phyloP scores from a whole-genome alignment of 768 basidiomycete species.

The Panaeolus cyanescens region DNA sequence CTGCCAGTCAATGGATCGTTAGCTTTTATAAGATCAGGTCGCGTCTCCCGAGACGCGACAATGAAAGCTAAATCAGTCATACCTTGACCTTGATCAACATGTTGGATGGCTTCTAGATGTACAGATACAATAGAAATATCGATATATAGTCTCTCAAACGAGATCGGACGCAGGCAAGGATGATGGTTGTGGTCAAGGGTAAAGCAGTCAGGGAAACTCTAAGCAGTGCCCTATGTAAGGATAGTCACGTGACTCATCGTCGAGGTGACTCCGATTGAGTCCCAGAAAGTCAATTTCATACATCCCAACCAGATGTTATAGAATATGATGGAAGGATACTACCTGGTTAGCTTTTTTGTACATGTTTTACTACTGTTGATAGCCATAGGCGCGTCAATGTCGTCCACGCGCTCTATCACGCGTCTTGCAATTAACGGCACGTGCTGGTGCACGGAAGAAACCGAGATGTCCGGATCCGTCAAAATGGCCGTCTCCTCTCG shows the following conservation, averaged over 20 bases:
- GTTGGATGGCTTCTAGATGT: constrained; percentile 1
- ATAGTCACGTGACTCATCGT: background rate
- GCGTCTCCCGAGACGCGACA: background rate
- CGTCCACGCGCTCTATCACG: too few relatives aligned
- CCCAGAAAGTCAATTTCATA: background rate
- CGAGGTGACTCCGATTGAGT: background rate
- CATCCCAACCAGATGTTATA: too few relatives aligned
- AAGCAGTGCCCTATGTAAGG: background rate
- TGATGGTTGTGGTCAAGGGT: constrained; percentile 8
- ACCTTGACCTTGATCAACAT: constrained; percentile 96
- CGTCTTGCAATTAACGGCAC: too few relatives aligned
- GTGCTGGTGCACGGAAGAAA: too few relatives aligned
- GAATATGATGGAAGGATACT: too few relatives aligned
- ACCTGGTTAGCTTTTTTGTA: too few relatives aligned
- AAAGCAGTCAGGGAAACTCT: background rate
- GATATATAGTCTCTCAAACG: background rate
- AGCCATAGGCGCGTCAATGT: too few relatives aligned
- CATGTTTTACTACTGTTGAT: too few relatives aligned
- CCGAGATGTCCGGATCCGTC: too few relatives aligned
- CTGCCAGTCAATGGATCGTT: constrained; percentile 37
- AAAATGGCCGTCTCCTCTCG: too few relatives aligned
- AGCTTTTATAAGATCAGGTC: constrained; percentile 4
- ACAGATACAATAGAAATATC: background rate
- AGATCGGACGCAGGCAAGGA: constrained; percentile 1
- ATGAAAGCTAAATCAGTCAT: constrained; percentile 10